Evolutionary conservation across 2,329 filamentous ascomycete species (phyloP).

Genomic region (Pseudocercospora pini-densiflorae): DNA sequence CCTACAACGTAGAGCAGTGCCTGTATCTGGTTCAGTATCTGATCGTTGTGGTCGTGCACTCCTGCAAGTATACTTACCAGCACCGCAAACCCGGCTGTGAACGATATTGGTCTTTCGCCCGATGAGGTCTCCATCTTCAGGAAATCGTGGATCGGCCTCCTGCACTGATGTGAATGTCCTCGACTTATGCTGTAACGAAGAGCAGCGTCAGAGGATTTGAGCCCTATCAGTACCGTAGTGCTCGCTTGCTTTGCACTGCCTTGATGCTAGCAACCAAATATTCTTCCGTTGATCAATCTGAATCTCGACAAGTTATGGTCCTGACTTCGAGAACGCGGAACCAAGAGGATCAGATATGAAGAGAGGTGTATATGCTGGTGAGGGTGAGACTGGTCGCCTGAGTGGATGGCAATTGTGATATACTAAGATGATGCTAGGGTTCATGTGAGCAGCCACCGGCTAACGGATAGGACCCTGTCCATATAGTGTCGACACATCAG

Average conservation of each 20-base stretch:
- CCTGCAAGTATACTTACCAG: conserved; percentile 17
- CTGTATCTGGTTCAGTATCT: conserved; percentile 15
- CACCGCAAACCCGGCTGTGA: conserved; percentile 13
- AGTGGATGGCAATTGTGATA: background rate
- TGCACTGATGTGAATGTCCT: background rate
- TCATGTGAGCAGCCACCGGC: background rate
- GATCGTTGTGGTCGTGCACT: no score
- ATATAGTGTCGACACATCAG: background rate
- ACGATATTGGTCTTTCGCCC: background rate
- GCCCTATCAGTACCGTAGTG: background rate
- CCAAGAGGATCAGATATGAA: no score
- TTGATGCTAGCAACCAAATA: no score
- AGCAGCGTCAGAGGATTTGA: background rate
- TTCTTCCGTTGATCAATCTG: no score
- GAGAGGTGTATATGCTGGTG: background rate
- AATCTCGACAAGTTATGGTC: no score
- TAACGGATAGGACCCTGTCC: background rate
- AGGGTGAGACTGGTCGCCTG: background rate
- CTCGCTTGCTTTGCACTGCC: background rate
- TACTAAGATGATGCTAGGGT: no score
- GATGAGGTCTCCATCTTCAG: conserved; percentile 7
- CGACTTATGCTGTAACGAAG: background rate
- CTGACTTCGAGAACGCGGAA: no score
- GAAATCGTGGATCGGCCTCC: background rate
- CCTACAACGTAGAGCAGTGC: conserved; percentile 26